Conservation (phyloP, 2,329 filamentous ascomycete genomes). For the Chrysosporium queenslandicum region DNA sequence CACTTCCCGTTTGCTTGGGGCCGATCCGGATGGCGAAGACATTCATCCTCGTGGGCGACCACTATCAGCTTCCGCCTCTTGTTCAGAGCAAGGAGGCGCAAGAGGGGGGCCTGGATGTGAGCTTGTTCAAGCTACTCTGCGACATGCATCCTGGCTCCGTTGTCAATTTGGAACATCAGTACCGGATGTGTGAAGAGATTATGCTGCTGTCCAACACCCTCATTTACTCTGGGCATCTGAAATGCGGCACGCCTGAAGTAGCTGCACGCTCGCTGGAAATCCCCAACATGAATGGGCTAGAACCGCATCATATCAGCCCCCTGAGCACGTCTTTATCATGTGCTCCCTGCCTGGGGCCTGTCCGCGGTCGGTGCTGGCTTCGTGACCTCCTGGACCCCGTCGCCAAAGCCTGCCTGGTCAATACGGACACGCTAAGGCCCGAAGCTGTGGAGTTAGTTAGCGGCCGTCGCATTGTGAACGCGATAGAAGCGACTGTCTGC, state of each 20-base stretch:
- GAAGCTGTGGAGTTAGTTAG: conserved; percentile 53
- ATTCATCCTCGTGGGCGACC: conserved; percentile 92
- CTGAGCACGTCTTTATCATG: conserved; percentile 19
- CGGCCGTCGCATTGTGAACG: conserved; percentile 81
- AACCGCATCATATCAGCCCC: conserved; percentile 44
- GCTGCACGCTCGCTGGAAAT: conserved; percentile 59
- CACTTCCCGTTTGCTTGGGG: conserved; percentile 83
- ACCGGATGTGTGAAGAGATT: conserved; percentile 95
- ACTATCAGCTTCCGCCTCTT: conserved; percentile 88
- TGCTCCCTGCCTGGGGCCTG: conserved; percentile 48
- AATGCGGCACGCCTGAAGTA: conserved; percentile 73
- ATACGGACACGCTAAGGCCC: conserved; percentile 66
- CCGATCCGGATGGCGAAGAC: conserved; percentile 86
- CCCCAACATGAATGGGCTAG: conserved; percentile 54
- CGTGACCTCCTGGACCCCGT: conserved; percentile 58
- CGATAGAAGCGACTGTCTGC: conserved; percentile 66
- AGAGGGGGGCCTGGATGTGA: conserved; percentile 78
- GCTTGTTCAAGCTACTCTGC: conserved; percentile 85
- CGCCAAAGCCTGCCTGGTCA: conserved; percentile 72
- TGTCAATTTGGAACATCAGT: conserved; percentile 87
- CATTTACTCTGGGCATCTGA: conserved; percentile 83
- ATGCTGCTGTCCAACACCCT: conserved; percentile 88
- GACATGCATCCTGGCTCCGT: conserved; percentile 80
- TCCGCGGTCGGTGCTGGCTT: conserved; percentile 59
- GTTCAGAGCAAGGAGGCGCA: conserved; percentile 86